A percentile compares a stretch with the other conserved stretches of the same genome.
Conservation (phyloP, 2,329 filamentous ascomycete genomes). For the Fusarium sublunatum region DNA sequence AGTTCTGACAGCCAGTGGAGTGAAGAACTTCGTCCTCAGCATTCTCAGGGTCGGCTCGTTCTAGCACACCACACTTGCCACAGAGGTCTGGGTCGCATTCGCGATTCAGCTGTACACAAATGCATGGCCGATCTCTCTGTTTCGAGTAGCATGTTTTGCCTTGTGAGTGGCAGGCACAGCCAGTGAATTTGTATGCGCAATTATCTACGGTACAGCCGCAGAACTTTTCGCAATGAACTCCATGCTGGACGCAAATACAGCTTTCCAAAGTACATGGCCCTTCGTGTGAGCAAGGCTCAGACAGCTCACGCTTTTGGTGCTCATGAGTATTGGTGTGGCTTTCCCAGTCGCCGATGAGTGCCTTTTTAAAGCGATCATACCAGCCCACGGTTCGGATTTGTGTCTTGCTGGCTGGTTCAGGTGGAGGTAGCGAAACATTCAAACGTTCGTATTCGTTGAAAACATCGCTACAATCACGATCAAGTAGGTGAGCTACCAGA, state of each 20-base stretch:
- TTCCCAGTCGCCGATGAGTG: slow-evolving; percentile 65
- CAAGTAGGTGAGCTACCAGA: slow-evolving; percentile 61
- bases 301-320: slow-evolving; percentile 66
- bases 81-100: slow-evolving; percentile 87
- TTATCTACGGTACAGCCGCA: slow-evolving; percentile 71
- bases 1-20: slow-evolving; percentile 75
- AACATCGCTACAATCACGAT: slow-evolving; percentile 65
- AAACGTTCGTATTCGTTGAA: slow-evolving; percentile 49
- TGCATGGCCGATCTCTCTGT: slow-evolving; percentile 71
- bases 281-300: slow-evolving; percentile 75
- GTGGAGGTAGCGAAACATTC: slow-evolving; percentile 42
- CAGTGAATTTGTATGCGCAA: slow-evolving; percentile 73
- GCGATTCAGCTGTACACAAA: slow-evolving; percentile 76
- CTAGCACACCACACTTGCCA: slow-evolving; percentile 73
- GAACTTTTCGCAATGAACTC: slow-evolving; percentile 77
- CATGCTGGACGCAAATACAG: slow-evolving; percentile 72
- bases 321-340: slow-evolving; percentile 66
- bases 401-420: slow-evolving; percentile 45
- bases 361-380: slow-evolving; percentile 68
- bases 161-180: slow-evolving; percentile 70
- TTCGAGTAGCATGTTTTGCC: slow-evolving; percentile 70
- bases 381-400: slow-evolving; percentile 61
- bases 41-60: slow-evolving; percentile 76
- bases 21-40: slow-evolving; percentile 68
- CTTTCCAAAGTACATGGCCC: slow-evolving; percentile 70